A percentile compares a stretch with the other conserved stretches of the same genome.
Evolutionary conservation across 2,329 filamentous ascomycete genomes (phyloP).

Genomic region (Xylaria sp.): DNA sequence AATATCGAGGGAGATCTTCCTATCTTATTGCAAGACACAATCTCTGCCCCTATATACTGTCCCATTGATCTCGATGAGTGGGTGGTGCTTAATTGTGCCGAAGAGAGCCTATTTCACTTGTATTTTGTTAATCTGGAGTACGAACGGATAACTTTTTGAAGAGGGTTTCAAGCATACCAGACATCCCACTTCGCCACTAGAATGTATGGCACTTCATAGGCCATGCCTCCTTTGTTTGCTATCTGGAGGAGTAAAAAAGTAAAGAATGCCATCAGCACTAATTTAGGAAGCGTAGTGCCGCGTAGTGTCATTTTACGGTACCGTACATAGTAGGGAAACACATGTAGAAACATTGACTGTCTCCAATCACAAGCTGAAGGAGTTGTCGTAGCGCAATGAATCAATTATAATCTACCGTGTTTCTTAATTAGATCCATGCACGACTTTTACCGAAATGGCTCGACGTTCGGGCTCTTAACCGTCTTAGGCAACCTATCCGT

Average conservation of each 20-base stretch:
- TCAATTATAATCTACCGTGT: slow-evolving; percentile 10
- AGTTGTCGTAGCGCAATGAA: background rate
- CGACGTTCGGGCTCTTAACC: slow-evolving; percentile 18
- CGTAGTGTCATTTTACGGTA: background rate
- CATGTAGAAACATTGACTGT: slow-evolving; percentile 4
- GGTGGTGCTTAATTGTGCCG: too few species aligned
- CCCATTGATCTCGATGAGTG: background rate
- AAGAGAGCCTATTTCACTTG: too few species aligned
- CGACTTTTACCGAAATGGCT: slow-evolving; percentile 5
- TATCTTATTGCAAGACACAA: slow-evolving; percentile 8
- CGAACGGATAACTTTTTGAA: background rate
- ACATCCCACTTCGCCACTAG: background rate
- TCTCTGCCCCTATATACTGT: background rate
- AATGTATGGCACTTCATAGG: background rate
- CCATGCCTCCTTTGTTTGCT: background rate
- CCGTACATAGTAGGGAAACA: background rate
- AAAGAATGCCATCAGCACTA: slow-evolving; percentile 23
- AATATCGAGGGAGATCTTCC: background rate
- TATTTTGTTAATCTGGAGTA: background rate
- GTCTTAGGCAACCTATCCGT: slow-evolving; percentile 23
- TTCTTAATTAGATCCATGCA: slow-evolving; percentile 16
- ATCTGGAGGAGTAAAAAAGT: background rate
- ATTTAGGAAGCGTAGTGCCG: slow-evolving; percentile 3
- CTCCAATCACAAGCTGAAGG: slow-evolving; percentile 15
- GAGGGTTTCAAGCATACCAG: background rate